Conservation (phyloP, 2,329 filamentous ascomycete species). For the Xylaria sp. region DNA sequence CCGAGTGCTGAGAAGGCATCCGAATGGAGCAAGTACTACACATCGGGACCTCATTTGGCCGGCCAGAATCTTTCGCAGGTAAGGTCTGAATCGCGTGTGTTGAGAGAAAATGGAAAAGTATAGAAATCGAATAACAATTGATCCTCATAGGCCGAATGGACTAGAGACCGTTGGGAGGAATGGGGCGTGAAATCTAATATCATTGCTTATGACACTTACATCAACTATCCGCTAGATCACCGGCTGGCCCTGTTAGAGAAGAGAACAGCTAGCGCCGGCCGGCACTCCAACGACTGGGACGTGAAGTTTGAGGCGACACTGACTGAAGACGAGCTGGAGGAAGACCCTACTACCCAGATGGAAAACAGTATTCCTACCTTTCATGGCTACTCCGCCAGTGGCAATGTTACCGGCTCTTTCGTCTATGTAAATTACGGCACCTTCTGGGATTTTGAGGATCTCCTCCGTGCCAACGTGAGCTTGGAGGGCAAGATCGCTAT, state of each 20-base stretch:
- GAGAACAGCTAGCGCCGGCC: slow-evolving; percentile 50
- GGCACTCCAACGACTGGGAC: slow-evolving; percentile 59
- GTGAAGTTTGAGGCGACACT: slow-evolving; percentile 83
- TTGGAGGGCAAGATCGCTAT: slow-evolving; percentile 88
- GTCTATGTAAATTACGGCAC: slow-evolving; percentile 95
- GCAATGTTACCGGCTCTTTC: slow-evolving; percentile 88
- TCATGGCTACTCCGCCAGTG: slow-evolving; percentile 92
- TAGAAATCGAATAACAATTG: neutral
- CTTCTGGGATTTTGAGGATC: slow-evolving; percentile 84
- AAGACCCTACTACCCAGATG: slow-evolving; percentile 82
- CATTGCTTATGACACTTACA: slow-evolving; percentile 77
- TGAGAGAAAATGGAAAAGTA: neutral
- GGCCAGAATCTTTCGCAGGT: slow-evolving; percentile 81
- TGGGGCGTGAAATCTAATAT: slow-evolving; percentile 75
- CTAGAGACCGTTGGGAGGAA: slow-evolving; percentile 76
- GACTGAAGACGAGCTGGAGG: slow-evolving; percentile 83
- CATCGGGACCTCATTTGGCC: slow-evolving; percentile 78
- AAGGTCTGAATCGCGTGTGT: slow-evolving; percentile 32
- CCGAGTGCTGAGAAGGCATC: slow-evolving; percentile 67
- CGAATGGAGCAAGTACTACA: slow-evolving; percentile 84
- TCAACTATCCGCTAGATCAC: slow-evolving; percentile 81
- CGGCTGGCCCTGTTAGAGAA: slow-evolving; percentile 73
- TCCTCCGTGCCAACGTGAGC: slow-evolving; percentile 78
- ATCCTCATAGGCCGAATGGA: slow-evolving; percentile 72
- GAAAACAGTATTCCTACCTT: slow-evolving; percentile 84